phyloP scores from a whole-genome alignment of 176 grass and related monocot species.

The Carex kokanica region DNA sequence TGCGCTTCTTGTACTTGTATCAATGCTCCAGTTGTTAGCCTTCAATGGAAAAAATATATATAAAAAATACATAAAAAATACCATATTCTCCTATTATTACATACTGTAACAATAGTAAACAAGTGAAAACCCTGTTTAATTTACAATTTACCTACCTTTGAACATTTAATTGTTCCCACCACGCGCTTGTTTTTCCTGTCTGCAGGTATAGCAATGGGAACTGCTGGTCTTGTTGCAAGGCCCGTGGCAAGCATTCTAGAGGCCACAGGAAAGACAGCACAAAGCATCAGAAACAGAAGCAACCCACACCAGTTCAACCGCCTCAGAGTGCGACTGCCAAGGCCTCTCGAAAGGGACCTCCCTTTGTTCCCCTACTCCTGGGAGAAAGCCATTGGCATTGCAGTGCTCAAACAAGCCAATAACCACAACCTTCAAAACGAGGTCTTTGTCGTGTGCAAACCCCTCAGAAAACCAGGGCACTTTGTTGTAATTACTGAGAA shows the following conservation, averaged over 20 bases:
- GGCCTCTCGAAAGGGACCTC: constrained; percentile 39
- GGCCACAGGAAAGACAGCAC: constrained; percentile 93
- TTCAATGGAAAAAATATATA: background rate
- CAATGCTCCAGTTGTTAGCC: background rate
- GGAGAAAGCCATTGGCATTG: constrained; percentile 78
- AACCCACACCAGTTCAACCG: constrained; percentile 69
- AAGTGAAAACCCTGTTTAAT: background rate
- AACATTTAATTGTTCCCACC: constrained; percentile 16
- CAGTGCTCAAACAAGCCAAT: constrained; percentile 66
- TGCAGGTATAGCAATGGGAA: constrained; percentile 90
- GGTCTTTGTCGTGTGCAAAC: constrained; percentile 83
- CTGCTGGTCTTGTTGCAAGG: constrained; percentile 80
- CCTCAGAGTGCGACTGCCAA: constrained; percentile 55
- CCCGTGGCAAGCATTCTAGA: constrained; percentile 93
- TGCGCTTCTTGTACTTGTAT: background rate
- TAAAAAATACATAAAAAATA: too few relatives aligned
- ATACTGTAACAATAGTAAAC: background rate
- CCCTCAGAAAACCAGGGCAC: constrained; percentile 47
- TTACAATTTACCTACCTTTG: constrained; percentile 14
- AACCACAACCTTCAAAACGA: constrained; percentile 65
- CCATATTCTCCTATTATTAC: background rate
- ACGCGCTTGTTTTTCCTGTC: constrained; percentile 22
- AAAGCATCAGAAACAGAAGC: constrained; percentile 88
- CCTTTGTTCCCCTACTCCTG: constrained; percentile 72
- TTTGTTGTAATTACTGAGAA: constrained; percentile 72